Evolutionary conservation across 1,284 basidiomycete species (phyloP), one percentile per base, ranked within the genome.

Genomic region (Cryptococcus sp.): DNA sequence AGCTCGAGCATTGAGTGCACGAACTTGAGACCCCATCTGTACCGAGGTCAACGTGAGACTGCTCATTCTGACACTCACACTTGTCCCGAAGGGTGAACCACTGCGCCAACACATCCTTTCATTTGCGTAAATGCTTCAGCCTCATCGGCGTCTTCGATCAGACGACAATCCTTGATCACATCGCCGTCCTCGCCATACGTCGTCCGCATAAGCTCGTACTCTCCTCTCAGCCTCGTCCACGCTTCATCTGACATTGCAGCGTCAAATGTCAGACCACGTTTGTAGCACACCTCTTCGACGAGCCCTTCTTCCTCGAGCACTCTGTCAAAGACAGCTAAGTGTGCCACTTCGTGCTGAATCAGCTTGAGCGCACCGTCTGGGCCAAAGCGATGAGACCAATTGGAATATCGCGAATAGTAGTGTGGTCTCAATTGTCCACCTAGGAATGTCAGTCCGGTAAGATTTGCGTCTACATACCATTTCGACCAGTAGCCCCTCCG

Each of bases 401-500:
- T 40, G 11, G 59, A 41, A 38, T 67, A 68, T 17, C 57, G 61
- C n/a, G 59, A 61, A 52, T 62, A 68, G 38, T 46, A 60, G 55
- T 66, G 60, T 3, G 66, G 66, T 44, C 62, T 40, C 10, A 68
- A 61, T 44, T 66, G 66, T 16, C 66, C 66, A 20, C 66, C 66
- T 67, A 40, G 23, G 26, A 26, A 37, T 10, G 19, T 29, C n/a
- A 25, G 29, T 34, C 29, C 3, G 15, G n/a, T 10, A 40, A 5
- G 45, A 48, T 49, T 20, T 13, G 23, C 16, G 13, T 1, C 22
- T 19, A 48, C 58, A 15, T 23, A 57, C 62, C 62, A 51, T 63
- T 63, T 7, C 62, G 52, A 17, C 62, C 62, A 7, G 62, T 63
- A 3, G 62, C 62, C 15, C 62, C 62, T 10, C 58, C 62, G 38